A percentile compares a stretch with the other conserved stretches of the same genome.
Evolutionary conservation across 352 stramenopile species (phyloP).

Genomic region (Phytophthora europaea): DNA sequence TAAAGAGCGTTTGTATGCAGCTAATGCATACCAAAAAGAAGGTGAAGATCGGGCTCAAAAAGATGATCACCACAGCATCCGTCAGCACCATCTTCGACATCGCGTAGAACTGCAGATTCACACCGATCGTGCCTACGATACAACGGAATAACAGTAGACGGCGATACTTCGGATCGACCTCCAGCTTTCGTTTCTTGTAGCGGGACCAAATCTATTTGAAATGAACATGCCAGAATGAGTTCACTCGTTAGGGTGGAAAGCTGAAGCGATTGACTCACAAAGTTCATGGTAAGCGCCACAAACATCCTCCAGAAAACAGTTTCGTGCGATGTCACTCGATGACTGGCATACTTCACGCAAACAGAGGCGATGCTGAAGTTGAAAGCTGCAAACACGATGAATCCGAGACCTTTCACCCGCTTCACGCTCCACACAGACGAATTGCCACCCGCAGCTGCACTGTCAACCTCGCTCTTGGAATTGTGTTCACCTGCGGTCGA

Average conservation of each 20-base stretch:
- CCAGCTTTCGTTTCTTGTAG: constrained; percentile 3
- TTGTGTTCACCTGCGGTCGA: background rate
- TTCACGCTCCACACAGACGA: background rate
- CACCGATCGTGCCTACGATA: constrained; percentile 1
- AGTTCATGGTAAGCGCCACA: constrained; percentile 1
- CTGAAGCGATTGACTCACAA: background rate
- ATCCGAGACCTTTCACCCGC: background rate
- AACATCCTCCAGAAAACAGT: constrained; percentile 6
- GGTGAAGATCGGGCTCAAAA: constrained; percentile 9
- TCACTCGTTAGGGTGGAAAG: background rate
- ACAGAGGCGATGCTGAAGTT: constrained; percentile 3
- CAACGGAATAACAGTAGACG: constrained; percentile 1
- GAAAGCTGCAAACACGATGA: constrained; percentile 6
- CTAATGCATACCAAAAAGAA: constrained; percentile 5
- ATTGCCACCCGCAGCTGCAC: background rate
- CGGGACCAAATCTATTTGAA: background rate
- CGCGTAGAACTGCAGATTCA: constrained; percentile 5
- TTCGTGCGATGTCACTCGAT: constrained; percentile 1
- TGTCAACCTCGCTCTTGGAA: background rate
- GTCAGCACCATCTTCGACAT: constrained; percentile 7
- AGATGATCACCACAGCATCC: constrained; percentile 6
- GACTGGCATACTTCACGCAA: constrained; percentile 1
- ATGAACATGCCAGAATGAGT: background rate
- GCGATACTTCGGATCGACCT: constrained; percentile 7
- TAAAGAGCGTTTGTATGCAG: background rate